These are phyloP conservation scores for Saprolegnia parasitica DNA, from an alignment of 352 stramenopile species.

Conservation along the genomic window DNA sequence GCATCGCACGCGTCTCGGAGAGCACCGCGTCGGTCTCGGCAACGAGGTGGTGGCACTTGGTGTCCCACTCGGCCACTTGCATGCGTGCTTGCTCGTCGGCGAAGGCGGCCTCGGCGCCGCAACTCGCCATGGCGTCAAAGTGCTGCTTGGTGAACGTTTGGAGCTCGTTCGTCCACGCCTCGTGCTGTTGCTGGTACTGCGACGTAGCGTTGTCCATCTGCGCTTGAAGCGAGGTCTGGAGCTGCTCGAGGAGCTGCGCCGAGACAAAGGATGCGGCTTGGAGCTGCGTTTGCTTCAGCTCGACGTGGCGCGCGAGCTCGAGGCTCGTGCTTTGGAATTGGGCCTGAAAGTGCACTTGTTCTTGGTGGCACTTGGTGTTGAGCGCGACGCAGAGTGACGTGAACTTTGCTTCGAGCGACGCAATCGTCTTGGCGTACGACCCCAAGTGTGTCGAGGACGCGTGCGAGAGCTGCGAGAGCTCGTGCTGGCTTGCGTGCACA, in stretches of 20 bases:
- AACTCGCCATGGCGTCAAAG: neutral
- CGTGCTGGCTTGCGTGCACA: conserved; percentile 12
- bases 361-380: conserved; percentile 18
- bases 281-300: neutral
- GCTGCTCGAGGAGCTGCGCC: neutral
- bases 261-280: neutral
- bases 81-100: conserved; percentile 20
- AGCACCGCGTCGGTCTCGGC: conserved; percentile 19
- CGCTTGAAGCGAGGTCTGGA: neutral
- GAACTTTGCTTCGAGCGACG: conserved; percentile 12
- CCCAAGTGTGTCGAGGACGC: neutral
- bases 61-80: conserved; percentile 25
- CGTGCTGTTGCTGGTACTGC: neutral
- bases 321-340: neutral
- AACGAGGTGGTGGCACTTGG: conserved; percentile 20
- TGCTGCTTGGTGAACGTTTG: neutral
- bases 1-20: conserved; percentile 24
- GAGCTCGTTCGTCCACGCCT: conserved; percentile 11
- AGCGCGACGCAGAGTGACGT: conserved; percentile 19
- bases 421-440: conserved; percentile 18
- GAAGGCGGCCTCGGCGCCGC: conserved; percentile 14
- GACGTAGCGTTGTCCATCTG: conserved; percentile 3
- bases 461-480: conserved; percentile 4
- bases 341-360: conserved; percentile 1
- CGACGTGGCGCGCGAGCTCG: neutral